phyloP scores from a whole-genome alignment of 164 flowering plant genomes.

The Aristolochia californica region DNA sequence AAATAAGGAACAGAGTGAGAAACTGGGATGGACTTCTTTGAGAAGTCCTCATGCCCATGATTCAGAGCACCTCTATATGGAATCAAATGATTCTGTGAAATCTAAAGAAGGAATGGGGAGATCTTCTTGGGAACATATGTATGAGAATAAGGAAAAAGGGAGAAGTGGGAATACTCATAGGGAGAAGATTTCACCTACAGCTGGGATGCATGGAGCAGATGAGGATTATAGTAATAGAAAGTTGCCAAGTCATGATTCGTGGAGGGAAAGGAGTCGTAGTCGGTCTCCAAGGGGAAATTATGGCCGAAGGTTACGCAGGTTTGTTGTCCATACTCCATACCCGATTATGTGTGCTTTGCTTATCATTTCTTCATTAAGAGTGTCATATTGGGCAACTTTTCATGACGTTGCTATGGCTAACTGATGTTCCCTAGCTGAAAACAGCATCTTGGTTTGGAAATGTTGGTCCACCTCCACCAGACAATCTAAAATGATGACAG shows the following conservation, averaged over 20 bases:
- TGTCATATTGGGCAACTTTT: not conserved
- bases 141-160: slow-evolving; percentile 20
- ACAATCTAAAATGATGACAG: no score
- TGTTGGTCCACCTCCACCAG: no score
- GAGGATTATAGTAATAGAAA: slow-evolving; percentile 24
- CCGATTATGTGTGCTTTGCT: not conserved
- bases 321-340: not conserved
- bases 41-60: slow-evolving; percentile 11
- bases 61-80: slow-evolving; percentile 22
- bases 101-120: slow-evolving; percentile 17
- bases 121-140: slow-evolving; percentile 21
- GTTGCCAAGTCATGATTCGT: slow-evolving; percentile 50
- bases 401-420: not conserved
- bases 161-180: slow-evolving; percentile 18
- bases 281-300: slow-evolving; percentile 35
- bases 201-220: slow-evolving; percentile 20
- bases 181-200: slow-evolving; percentile 13
- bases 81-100: slow-evolving; percentile 5
- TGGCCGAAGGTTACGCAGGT: slow-evolving; percentile 39
- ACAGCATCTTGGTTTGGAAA: no score
- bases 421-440: no score
- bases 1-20: slow-evolving; percentile 18
- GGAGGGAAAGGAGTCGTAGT: slow-evolving; percentile 29
- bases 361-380: not conserved
- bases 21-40: slow-evolving; percentile 13